Percentiles rank a stretch among this genome's conserved stretches.
These are phyloP conservation scores for Candida albicans DNA, from an alignment of 1,139 yeast genomes.

Conservation along the genomic window DNA sequence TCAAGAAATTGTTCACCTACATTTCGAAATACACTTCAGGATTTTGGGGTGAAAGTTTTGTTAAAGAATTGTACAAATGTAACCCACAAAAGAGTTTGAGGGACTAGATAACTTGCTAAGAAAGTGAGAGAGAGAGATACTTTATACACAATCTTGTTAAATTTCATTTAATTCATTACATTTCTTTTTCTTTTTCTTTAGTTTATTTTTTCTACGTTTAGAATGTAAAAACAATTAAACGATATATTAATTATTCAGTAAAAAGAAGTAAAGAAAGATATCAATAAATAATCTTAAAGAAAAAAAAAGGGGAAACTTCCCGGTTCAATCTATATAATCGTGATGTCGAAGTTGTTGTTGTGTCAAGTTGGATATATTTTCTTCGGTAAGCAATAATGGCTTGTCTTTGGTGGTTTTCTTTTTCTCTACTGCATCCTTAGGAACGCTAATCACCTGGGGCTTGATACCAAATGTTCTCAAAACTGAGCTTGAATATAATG, in stretches of 20 bases:
- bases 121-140: background rate
- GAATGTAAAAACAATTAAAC: no score
- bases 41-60: constrained; percentile 97
- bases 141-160: background rate
- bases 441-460: constrained; percentile 42
- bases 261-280: no score
- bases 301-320: background rate
- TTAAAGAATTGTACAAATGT: constrained; percentile 69
- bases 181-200: background rate
- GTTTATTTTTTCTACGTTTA: no score
- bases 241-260: no score
- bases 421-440: constrained; percentile 6
- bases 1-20: constrained; percentile 79
- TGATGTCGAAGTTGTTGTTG: background rate
- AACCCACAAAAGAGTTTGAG: constrained; percentile 8
- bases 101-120: background rate
- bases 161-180: background rate
- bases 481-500: constrained; percentile 37
- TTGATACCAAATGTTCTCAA: constrained; percentile 42
- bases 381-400: constrained; percentile 10
- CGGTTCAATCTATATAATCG: constrained; percentile 9
- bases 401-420: constrained; percentile 1
- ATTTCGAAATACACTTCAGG: constrained; percentile 92
- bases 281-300: no score
- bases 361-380: constrained; percentile 9